Base-by-base conservation (phyloP, 2,329 filamentous ascomycete species). In the Xylariaceae sp. region DNA sequence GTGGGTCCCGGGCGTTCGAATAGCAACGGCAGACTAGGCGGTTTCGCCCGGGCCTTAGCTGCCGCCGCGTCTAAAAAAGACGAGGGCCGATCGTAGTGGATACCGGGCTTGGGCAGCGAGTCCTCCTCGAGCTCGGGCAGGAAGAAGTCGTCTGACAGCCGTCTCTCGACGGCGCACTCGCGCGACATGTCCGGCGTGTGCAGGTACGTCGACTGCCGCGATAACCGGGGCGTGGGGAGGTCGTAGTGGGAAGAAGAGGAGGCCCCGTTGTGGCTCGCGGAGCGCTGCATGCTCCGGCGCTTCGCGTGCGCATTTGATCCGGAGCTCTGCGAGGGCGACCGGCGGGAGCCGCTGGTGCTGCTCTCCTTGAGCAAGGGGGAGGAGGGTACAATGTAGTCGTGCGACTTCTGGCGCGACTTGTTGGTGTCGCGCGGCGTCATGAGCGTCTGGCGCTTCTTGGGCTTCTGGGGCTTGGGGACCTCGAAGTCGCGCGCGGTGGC, bases 81-180 rank as follows among this genome's bases (percentile, higher is more conserved):
- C 30, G 70, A 67, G 48, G 70, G 68, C 53, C 64, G 66, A 51
- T 71, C 70, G 45, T 66, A 67, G 51, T 69, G 68, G 10, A 64
- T 55, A 1, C 60, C 58, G 13, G 64, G 56, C 52, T 57, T 60
- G 5, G 59, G 63, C 34, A 66, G 58, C 2, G 62, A 60, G 10
- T 58, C 59, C 15, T 61, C 57, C 2, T 65, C 66, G 44, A 68
- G 62, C 4, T 69, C 67, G 17, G 70, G 67, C 2, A 67, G 59
- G 54, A 61, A 59, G 5, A 69, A 68, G 7, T 66, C 61, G n/a
- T 37, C 56, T 2, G 60, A 60, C 18, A 61, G 53, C 10, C 23
- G 59, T 44, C 39, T 48, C 10, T 49, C 35, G 30, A 55, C 23
- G 7, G 53, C n/a, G 63, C 56, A 6, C 44, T 58, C 49, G 17